Conservation (phyloP, 495 filamentous ascomycete genomes). For the Astrothelium subdiscretum region DNA sequence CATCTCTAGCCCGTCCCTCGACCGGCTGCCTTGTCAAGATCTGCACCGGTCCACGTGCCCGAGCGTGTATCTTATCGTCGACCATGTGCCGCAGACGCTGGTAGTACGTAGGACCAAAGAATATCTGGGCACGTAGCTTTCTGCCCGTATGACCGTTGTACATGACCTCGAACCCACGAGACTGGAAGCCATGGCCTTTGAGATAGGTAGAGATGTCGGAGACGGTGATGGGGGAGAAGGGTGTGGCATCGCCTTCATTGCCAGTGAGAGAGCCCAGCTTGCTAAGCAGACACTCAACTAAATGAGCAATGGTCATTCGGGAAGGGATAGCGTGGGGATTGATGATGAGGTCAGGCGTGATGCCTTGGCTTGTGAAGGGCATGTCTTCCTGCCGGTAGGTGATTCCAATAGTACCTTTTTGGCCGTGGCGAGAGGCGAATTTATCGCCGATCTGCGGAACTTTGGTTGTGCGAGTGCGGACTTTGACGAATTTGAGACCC, state of each 20-base stretch:
- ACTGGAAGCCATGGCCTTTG: conserved; percentile 88
- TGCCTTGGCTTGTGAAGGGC: conserved; percentile 89
- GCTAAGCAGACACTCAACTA: conserved; percentile 95
- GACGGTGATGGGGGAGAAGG: conserved; percentile 96
- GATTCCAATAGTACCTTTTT: conserved; percentile 98
- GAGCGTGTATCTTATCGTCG: conserved; percentile 98
- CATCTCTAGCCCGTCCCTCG: conserved; percentile 93
- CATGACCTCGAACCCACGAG: conserved; percentile 95
- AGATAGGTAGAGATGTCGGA: conserved; percentile 83
- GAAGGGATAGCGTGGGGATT: conserved; percentile 99
- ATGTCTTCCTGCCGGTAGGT: conserved; percentile 97
- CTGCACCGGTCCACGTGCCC: conserved; percentile 88
- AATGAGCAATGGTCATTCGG: conserved; percentile 99
- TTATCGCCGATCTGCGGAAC: conserved; percentile 98
- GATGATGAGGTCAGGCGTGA: conserved; percentile 93
- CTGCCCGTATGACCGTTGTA: conserved; percentile 94
- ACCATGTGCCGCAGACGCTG: conserved; percentile 99
- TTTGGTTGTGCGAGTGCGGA: conserved; percentile 94
- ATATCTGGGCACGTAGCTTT: conserved; percentile 87
- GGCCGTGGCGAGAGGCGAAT: conserved; percentile 96
- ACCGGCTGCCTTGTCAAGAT: conserved; percentile 98
- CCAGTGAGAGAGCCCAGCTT: conserved; percentile 88
- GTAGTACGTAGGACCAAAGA: conserved; percentile 97
- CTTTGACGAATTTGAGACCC: conserved; percentile 86
- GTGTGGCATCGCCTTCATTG: conserved; percentile 91